phyloP scores from a whole-genome alignment of 108 stramenopile species.

The Chaetoceros tenuissimus region DNA sequence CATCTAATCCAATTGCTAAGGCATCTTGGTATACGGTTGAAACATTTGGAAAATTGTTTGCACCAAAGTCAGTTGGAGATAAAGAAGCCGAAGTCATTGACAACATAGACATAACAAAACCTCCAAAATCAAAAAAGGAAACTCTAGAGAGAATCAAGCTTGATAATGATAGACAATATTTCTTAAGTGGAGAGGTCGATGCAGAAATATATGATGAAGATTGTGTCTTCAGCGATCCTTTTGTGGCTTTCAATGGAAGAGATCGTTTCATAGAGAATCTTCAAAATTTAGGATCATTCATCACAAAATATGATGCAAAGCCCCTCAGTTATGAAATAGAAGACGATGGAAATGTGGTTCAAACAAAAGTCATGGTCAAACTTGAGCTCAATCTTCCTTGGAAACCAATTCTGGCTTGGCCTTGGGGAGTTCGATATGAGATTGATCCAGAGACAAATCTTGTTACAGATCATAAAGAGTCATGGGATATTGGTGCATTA shows the following conservation, averaged over 20 bases:
- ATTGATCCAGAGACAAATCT: conserved; percentile 61
- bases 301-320: conserved; percentile 68
- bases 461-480: conserved; percentile 62
- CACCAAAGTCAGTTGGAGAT: conserved; percentile 2
- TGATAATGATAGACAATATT: conserved; percentile 82
- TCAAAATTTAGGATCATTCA: conserved; percentile 79
- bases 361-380: conserved; percentile 71
- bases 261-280: conserved; percentile 84
- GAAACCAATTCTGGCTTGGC: conserved; percentile 88
- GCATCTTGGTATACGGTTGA: conserved; percentile 81
- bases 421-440: conserved; percentile 69
- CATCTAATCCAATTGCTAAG: conserved; percentile 60
- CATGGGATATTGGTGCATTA: conserved; percentile 74
- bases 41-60: conserved; percentile 70
- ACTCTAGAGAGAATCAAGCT: conserved; percentile 65
- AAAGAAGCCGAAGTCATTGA: conserved; percentile 3
- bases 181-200: conserved; percentile 82
- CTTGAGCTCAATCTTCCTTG: conserved; percentile 82
- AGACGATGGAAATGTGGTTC: conserved; percentile 10
- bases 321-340: conserved; percentile 40
- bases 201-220: conserved; percentile 64
- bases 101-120: conserved; percentile 30
- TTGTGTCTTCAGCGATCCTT: conserved; percentile 86
- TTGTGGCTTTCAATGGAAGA: conserved; percentile 77
- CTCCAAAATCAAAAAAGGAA: conserved; percentile 53